Evolutionary conservation across 352 stramenopile species (phyloP), one percentile per base, ranked within the genome.

Genomic region (Pythium guiyangense): DNA sequence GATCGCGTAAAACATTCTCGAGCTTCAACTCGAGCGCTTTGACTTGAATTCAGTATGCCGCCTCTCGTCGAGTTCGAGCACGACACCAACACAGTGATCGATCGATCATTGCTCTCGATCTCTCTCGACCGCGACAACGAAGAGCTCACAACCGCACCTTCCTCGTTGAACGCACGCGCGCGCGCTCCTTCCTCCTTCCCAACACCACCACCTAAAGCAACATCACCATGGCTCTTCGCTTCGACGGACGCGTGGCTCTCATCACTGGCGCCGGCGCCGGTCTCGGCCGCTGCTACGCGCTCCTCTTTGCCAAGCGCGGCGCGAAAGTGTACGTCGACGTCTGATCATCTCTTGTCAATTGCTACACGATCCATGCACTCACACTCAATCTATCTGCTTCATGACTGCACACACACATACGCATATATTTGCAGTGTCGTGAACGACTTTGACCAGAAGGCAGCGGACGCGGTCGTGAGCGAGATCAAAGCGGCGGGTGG

Each of bases 311-410:
- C 14, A 70, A 78, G 59, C 80, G 79, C 35, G 83, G 85, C 40
- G 85, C 84, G 54, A 94, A 94, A 74, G 79, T 94, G 80, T 88
- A 64, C 70, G 79, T 88, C n/a, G n/a, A n/a, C n/a, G n/a, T n/a
- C n/a, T n/a, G n/a, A n/a, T n/a, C n/a, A n/a, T n/a, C n/a, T n/a
- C n/a, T n/a, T n/a, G n/a, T n/a, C n/a, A n/a, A n/a, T n/a, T n/a
- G n/a, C n/a, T n/a, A n/a, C n/a, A n/a, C n/a, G n/a, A n/a, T n/a
- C n/a, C n/a, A n/a, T n/a, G n/a, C n/a, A 9, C 31, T 37, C 31
- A 37, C 31, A 11, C 6, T n/a, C n/a, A n/a, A n/a, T n/a, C n/a
- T n/a, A n/a, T 9, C 31, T 37, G 31, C 12, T 12, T 9, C 12
- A 6, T 37, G 4, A 18, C 6, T 10, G 6, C 35, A 14, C 35